phyloP scores from a whole-genome alignment of 139 green algal species.

The Chloropicon primus region DNA sequence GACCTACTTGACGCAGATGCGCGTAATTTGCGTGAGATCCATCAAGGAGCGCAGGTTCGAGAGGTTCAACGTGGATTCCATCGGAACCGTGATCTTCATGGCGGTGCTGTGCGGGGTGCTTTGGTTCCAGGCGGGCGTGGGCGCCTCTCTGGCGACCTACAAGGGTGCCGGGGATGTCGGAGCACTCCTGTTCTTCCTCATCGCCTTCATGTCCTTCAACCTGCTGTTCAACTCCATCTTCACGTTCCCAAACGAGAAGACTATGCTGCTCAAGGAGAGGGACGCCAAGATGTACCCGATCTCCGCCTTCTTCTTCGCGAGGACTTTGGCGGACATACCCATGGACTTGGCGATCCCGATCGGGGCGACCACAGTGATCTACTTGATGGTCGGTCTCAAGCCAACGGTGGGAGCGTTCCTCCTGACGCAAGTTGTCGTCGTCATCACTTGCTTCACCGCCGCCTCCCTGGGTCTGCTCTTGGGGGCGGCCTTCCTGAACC shows the following conservation, averaged over 20 bases:
- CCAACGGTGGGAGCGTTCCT: background rate
- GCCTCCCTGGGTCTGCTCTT: conserved; percentile 1
- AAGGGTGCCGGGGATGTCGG: background rate
- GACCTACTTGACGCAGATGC: background rate
- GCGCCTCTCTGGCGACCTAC: background rate
- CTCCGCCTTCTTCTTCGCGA: conserved; percentile 32
- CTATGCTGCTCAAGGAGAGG: conserved; percentile 42
- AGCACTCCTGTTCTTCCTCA: background rate
- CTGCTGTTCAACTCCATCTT: conserved; percentile 10
- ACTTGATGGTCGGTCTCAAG: background rate
- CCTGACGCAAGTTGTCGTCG: background rate
- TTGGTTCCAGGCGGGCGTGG: background rate
- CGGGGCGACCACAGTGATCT: background rate
- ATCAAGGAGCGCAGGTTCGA: background rate
- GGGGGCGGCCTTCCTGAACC: background rate
- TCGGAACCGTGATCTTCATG: background rate
- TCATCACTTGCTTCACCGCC: background rate
- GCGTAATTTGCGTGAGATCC: background rate
- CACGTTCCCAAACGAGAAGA: conserved; percentile 10
- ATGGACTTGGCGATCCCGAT: background rate
- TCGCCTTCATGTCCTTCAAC: background rate
- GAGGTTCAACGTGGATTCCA: background rate
- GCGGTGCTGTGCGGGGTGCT: conserved; percentile 4
- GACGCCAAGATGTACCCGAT: conserved; percentile 26
- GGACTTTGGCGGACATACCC: background rate